Conservation (phyloP, 1,139 yeast genomes). For the Trichomonascaceae sp. region DNA sequence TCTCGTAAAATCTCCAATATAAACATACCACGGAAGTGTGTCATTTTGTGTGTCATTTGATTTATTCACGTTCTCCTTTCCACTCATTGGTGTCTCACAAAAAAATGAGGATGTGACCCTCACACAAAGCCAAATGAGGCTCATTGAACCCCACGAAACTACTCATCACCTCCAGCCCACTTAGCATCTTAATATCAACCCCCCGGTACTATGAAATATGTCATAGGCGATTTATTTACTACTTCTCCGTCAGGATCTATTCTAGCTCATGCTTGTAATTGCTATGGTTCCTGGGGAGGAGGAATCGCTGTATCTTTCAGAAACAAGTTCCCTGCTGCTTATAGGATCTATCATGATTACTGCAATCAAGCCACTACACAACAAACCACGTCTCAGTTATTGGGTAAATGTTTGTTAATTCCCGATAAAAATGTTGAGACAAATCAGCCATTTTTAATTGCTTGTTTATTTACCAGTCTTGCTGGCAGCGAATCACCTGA, state of each 20-base stretch:
- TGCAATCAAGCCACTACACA: conserved; percentile 36
- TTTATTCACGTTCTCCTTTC: neutral
- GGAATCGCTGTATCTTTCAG: conserved; percentile 62
- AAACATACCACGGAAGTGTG: too few species aligned
- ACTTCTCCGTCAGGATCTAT: conserved; percentile 36
- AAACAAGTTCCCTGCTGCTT: conserved; percentile 47
- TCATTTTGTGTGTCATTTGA: neutral
- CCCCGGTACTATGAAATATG: conserved; percentile 37
- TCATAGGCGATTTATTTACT: conserved; percentile 55
- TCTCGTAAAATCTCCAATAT: neutral
- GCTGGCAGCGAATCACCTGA: conserved; percentile 36
- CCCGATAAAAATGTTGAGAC: conserved; percentile 35
- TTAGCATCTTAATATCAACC: neutral
- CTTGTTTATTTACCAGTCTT: conserved; percentile 60
- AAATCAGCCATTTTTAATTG: conserved; percentile 37
- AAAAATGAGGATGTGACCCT: neutral
- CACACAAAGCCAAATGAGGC: neutral
- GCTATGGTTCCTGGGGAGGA: conserved; percentile 79
- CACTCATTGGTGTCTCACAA: neutral
- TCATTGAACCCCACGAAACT: neutral
- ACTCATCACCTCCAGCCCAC: neutral
- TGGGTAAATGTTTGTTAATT: conserved; percentile 52
- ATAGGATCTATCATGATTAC: conserved; percentile 41
- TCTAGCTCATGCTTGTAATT: conserved; percentile 73
- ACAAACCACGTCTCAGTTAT: conserved; percentile 26